Evolutionary conservation across 768 basidiomycete species (phyloP).

Genomic region (Ramaria rubella): DNA sequence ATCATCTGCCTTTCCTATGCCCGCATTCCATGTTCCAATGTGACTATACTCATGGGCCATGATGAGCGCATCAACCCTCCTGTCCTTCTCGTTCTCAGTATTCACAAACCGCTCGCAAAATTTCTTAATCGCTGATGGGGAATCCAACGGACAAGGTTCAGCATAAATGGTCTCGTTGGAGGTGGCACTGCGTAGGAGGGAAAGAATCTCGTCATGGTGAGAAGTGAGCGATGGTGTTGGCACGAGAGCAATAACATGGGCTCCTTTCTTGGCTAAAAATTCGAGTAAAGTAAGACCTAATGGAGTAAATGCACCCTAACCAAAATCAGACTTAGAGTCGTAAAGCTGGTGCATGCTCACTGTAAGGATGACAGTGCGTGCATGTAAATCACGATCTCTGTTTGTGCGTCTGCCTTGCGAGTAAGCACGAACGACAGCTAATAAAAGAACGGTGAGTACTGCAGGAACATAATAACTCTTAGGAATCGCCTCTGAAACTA

Average conservation of each 20-base stretch:
- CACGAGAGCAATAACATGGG: conserved; percentile 72
- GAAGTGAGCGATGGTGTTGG: conserved; percentile 47
- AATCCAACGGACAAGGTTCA: conserved; percentile 68
- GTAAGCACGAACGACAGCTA: conserved; percentile 50
- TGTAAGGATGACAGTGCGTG: conserved; percentile 62
- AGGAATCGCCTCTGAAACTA: conserved; percentile 7
- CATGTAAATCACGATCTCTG: conserved; percentile 71
- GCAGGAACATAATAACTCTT: conserved; percentile 48
- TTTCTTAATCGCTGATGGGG: conserved; percentile 56
- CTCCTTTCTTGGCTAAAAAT: conserved; percentile 63
- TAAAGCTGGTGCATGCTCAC: conserved; percentile 32
- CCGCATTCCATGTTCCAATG: conserved; percentile 43
- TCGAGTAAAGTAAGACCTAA: conserved; percentile 63
- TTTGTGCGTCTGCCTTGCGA: conserved; percentile 64
- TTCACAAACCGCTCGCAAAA: conserved; percentile 68
- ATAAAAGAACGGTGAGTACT: conserved; percentile 33
- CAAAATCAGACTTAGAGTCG: neutral
- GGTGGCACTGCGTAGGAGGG: conserved; percentile 59
- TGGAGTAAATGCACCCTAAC: conserved; percentile 69
- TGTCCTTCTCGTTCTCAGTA: conserved; percentile 39
- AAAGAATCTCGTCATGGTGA: conserved; percentile 47
- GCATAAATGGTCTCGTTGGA: conserved; percentile 74
- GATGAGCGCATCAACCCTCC: conserved; percentile 70
- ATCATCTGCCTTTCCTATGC: conserved; percentile 21
- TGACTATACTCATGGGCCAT: conserved; percentile 73